phyloP scores from a whole-genome alignment of 73 alveolate species.

The Paramecium sexaurelia region DNA sequence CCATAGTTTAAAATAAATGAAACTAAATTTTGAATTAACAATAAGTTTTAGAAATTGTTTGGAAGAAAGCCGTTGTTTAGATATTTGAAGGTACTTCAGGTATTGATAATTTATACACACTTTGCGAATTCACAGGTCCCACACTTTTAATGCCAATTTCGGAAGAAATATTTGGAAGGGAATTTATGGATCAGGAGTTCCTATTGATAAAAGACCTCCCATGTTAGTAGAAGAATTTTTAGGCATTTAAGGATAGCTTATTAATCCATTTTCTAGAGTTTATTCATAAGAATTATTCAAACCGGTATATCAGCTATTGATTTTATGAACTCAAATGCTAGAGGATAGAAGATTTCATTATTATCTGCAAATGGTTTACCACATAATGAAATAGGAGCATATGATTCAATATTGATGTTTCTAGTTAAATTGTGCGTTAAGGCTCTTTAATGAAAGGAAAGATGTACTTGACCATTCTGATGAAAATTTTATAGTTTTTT shows the following conservation, averaged over 20 bases:
- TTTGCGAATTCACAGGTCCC: constrained; percentile 98
- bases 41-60: constrained; percentile 98
- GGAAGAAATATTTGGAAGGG: constrained; percentile 99
- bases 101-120: constrained; percentile 96
- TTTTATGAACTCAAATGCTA: constrained; percentile 99
- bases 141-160: constrained; percentile 98
- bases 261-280: constrained; percentile 97
- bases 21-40: no score
- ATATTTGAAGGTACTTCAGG: constrained; percentile 99
- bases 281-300: constrained; percentile 98
- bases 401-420: background rate
- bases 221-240: constrained; percentile 99
- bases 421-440: constrained; percentile 96
- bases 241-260: constrained; percentile 99
- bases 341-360: constrained; percentile 99
- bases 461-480: constrained; percentile 97
- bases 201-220: constrained; percentile 99
- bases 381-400: constrained; percentile 99
- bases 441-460: constrained; percentile 99
- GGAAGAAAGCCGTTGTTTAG: constrained; percentile 98
- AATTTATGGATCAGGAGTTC: constrained; percentile 99
- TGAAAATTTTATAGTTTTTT: constrained; percentile 99
- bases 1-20: no score
- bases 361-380: constrained; percentile 97
- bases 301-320: constrained; percentile 99